Evolutionary conservation across 208 protist genomes (phyloP).

Genomic region (Acanthamoeba rhysodes): DNA sequence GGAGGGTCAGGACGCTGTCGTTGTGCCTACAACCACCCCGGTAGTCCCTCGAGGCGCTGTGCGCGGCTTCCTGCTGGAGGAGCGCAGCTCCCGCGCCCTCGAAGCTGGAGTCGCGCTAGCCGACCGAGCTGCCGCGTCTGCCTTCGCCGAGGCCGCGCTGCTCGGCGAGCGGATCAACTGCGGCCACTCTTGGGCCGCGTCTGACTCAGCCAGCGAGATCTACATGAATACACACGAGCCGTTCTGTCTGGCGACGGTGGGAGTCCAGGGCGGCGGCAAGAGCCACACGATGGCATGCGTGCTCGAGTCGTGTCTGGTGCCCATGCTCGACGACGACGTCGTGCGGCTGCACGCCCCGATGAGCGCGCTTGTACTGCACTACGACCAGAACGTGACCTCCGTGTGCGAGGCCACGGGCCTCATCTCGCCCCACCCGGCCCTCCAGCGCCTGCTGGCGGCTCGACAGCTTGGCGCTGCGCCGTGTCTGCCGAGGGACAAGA

Average conservation of each 20-base stretch:
- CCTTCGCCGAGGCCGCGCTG: not conserved
- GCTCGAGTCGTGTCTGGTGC: constrained; percentile 70
- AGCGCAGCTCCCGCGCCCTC: not conserved
- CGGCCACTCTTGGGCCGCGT: not conserved
- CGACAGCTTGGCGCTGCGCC: not conserved
- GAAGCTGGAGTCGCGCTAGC: not conserved
- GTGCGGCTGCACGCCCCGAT: constrained; percentile 54
- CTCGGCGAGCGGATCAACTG: constrained; percentile 5
- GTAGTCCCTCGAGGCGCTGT: not conserved
- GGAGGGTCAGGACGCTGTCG: not conserved
- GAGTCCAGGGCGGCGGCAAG: constrained; percentile 74
- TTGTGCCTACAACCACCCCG: not conserved
- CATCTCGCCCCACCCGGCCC: not conserved
- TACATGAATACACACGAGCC: constrained; percentile 77
- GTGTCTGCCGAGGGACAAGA: not conserved
- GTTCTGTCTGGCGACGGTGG: constrained; percentile 74
- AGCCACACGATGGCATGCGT: constrained; percentile 71
- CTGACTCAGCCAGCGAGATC: not conserved
- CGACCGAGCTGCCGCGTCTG: not conserved
- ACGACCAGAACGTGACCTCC: constrained; percentile 70
- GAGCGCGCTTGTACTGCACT: constrained; percentile 75
- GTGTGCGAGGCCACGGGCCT: constrained; percentile 69
- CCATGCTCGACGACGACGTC: constrained; percentile 31
- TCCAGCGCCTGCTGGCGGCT: not conserved
- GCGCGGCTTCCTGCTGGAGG: not conserved